Conservation (phyloP, 2,329 filamentous ascomycete genomes). For the Phaeophleospora eucalypticola region DNA sequence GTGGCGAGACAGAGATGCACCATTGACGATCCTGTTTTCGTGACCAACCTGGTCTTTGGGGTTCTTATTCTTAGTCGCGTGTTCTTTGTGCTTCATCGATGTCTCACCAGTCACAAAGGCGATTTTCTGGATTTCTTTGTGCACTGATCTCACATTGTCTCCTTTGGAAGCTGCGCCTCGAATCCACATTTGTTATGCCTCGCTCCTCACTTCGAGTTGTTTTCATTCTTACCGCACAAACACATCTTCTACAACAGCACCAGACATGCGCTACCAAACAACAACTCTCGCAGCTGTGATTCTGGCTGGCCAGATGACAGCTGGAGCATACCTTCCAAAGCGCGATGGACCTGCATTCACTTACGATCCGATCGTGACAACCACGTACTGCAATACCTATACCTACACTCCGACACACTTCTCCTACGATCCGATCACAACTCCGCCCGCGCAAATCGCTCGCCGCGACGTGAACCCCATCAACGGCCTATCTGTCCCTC, state of each 20-base stretch:
- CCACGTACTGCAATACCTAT: not conserved
- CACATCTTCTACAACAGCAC: no score
- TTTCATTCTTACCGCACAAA: not conserved
- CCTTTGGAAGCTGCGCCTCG: conserved; percentile 1
- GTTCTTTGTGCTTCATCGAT: not conserved
- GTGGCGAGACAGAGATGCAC: not conserved
- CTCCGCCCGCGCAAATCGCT: not conserved
- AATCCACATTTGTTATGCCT: not conserved
- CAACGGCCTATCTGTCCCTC: not conserved
- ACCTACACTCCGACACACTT: not conserved
- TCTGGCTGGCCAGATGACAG: conserved; percentile 12
- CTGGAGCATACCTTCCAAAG: conserved; percentile 3
- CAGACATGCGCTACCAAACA: conserved; percentile 1
- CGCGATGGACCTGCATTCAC: not conserved
- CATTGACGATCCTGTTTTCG: not conserved
- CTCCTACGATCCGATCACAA: not conserved
- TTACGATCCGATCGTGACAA: not conserved
- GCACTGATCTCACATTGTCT: not conserved
- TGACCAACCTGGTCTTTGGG: not conserved
- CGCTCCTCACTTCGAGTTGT: not conserved
- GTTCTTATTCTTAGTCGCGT: not conserved
- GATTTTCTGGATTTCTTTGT: conserved; percentile 3
- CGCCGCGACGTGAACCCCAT: not conserved
- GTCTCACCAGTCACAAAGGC: not conserved
- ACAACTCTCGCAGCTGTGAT: conserved; percentile 4